Base-by-base conservation (phyloP, 805 yeast species). In the Schwanniomyces vanrijiae region DNA sequence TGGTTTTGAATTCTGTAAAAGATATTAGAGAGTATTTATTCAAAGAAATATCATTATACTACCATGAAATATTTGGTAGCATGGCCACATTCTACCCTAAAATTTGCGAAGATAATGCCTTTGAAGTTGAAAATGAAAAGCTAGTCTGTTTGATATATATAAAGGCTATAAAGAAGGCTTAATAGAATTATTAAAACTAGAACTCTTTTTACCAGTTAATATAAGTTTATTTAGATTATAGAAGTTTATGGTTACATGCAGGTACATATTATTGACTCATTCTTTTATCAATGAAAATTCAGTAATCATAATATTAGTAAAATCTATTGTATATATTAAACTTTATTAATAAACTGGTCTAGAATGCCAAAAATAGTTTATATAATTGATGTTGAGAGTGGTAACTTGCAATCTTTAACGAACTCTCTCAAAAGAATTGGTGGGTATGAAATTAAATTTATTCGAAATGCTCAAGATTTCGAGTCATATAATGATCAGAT, bases 371-470 rank as follows among this genome's bases (percentile, higher is more conserved):
- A 52, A 31, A 60, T 62, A 6, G 67, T 85, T n/a, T 78, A 88
- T 66, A 82, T 94, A 37, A 87, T 94, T 47, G 98, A 94, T 60
- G 94, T 91, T 8, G 92, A 90, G 61, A 88, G 96, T 61, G 99
- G 99, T 1, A 94, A 94, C 62, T 70, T 94, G 47, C 92, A 89
- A 59, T 92, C 98, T 0, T 73, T 94, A 46, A 80, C 82, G 45
- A 94, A 94, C 68, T 97, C 98, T 2, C 81, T 95, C 40, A 86
- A 84, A 55, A 73, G 73, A 49, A 70, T 90, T 20, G 97, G 97
- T 0, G 63, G 60, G 13, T 88, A 83, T 62, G 71, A 78, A 18
- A 86, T 87, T 3, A 68, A 72, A 37, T 78, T 85, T 58, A 77
- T 91, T 56, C 80, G 75, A 49, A 70, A 79, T 47, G 80, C 84